Conservation (phyloP, 2,329 filamentous ascomycete species). For the Emmonsiellopsis sp. region DNA sequence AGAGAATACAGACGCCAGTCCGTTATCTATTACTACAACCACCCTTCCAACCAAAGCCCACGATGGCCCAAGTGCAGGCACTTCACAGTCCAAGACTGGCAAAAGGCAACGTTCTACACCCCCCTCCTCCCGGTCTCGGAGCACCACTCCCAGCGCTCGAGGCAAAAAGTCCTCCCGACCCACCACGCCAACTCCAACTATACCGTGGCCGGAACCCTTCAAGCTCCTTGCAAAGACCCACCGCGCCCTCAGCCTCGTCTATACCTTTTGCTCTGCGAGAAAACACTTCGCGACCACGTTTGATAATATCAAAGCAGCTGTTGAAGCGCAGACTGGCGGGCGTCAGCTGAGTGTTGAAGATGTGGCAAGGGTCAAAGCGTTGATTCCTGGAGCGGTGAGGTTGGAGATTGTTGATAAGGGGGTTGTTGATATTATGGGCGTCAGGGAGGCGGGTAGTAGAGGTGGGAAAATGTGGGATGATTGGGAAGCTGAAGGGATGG, state of each 20-base stretch:
- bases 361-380: conserved; percentile 68
- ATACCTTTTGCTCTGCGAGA: conserved; percentile 87
- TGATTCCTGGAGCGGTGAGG: conserved; percentile 68
- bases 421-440: conserved; percentile 69
- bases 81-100: neutral
- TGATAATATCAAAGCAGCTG: conserved; percentile 73
- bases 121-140: conserved; percentile 1
- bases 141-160: neutral
- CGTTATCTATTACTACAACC: neutral
- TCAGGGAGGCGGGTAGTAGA: conserved; percentile 20
- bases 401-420: conserved; percentile 82
- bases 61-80: neutral
- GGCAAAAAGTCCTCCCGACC: conserved; percentile 9
- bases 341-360: conserved; percentile 63
- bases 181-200: conserved; percentile 23
- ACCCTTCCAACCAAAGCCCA: conserved; percentile 3
- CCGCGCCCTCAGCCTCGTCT: conserved; percentile 80
- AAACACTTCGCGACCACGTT: conserved; percentile 90
- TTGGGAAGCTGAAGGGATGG: conserved; percentile 47
- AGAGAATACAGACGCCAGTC: neutral
- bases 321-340: conserved; percentile 68
- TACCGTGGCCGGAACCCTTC: conserved; percentile 68
- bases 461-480: conserved; percentile 45
- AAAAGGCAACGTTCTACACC: neutral
- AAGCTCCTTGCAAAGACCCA: conserved; percentile 66